These are phyloP conservation scores for Corchorus capsularis DNA, from an alignment of 345 rosid species.

Conservation along the genomic window DNA sequence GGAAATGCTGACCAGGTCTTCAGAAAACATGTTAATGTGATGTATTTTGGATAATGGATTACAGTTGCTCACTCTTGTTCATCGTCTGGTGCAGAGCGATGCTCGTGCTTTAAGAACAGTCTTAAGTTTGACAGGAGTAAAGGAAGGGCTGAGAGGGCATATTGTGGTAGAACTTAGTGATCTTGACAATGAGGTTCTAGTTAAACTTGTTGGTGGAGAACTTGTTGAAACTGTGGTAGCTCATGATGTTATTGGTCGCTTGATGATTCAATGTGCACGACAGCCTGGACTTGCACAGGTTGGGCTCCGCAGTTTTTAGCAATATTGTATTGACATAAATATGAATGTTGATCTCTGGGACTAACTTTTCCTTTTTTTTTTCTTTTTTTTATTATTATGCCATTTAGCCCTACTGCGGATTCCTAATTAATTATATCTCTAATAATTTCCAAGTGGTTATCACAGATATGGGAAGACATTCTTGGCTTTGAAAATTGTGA, in stretches of 20 bases:
- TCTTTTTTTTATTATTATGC: too few relatives aligned
- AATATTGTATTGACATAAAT: neutral
- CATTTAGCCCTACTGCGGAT: neutral
- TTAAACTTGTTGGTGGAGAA: constrained; percentile 79
- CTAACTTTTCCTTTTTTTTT: neutral
- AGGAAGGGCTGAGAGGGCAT: constrained; percentile 74
- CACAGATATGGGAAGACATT: constrained; percentile 79
- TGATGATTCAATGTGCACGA: constrained; percentile 86
- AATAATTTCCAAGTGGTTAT: constrained; percentile 24
- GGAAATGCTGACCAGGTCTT: constrained; percentile 87
- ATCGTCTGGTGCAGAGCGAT: constrained; percentile 56
- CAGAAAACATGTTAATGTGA: constrained; percentile 13
- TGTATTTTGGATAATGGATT: constrained; percentile 17
- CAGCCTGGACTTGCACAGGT: constrained; percentile 87
- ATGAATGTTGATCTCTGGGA: neutral
- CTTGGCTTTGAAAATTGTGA: constrained; percentile 82
- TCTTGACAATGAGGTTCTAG: constrained; percentile 76
- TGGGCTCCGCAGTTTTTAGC: constrained; percentile 19
- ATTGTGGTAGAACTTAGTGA: constrained; percentile 78
- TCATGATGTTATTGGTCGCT: constrained; percentile 80
- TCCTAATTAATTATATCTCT: constrained; percentile 10
- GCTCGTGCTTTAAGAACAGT: constrained; percentile 83
- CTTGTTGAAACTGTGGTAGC: constrained; percentile 80
- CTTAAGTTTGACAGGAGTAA: constrained; percentile 72
- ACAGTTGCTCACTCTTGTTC: constrained; percentile 25